Evolutionary conservation across 148 eudicot species (phyloP), one percentile per base, ranked within the genome.

Genomic region (Euryodendron excelsum): DNA sequence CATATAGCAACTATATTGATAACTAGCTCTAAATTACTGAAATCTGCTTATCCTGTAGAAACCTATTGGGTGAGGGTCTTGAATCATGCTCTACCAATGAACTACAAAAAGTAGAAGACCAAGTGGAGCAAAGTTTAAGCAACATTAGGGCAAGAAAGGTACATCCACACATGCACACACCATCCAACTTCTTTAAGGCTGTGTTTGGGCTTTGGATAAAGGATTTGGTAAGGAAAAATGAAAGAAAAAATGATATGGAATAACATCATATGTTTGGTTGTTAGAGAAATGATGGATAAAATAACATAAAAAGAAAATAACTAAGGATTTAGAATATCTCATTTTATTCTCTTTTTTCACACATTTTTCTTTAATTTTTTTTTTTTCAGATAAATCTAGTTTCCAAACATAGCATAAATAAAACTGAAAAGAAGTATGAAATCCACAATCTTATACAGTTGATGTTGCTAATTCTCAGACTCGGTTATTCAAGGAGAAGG

Each of bases 81-180:
- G 93, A 87, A 31, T 52, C 82, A 34, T 88, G 87, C 78, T 81
- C 91, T 8, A 60, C 82, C 21, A 91, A 86, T 23, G 97, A 93
- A 80, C 85, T 93, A 56, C 85, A 87, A 64, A 77, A 82, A 78
- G 75, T 88, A 47, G 91, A 91, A 82, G 60, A 58, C 28, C 91
- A 91, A 79, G 55, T 93, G 10, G 90, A 86, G 37, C 87, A 76
- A 79, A 87, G 91, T 80, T 83, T 93, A 69, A 72, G 81, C 62
- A 80, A 14, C 59, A 84, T 93, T 59, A 82, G 91, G 82, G 87
- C 90, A 14, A 82, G 81, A 79, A 91, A 91, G 94, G 97, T 91
- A 80, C 4, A 20, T 25, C 0, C 1, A 34, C 12, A 60, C 15
- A n/a, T n/a, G n/a, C n/a, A 25, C 25, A 20, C 60, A 25, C 12